Evolutionary conservation across 1,284 basidiomycete species (phyloP), one percentile per base, ranked within the genome.

Genomic region (Chalciporus sp.): DNA sequence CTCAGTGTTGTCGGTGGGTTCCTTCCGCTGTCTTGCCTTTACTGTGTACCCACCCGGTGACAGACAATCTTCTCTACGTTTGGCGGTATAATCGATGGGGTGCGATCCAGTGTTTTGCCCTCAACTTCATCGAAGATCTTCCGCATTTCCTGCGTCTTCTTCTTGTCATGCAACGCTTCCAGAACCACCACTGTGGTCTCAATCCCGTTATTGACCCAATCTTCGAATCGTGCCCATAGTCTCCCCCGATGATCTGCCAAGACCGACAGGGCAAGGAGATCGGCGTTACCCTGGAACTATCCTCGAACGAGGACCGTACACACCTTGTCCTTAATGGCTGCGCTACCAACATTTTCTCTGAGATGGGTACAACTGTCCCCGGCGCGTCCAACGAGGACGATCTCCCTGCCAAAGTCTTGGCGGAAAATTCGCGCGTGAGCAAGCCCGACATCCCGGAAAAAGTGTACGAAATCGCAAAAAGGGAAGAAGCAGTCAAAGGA

Each of bases 91-190:
- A 52, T 14, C 27, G 37, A 26, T 27, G 33, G n/a, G 16, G 29
- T 27, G 4, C 28, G 1, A 52, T 52, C 27, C 35, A 47, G 26
- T 41, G 37, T n/a, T 33, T 27, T 14, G 39, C 4, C 11, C 14
- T 52, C 12, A 42, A 52, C 42, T 42, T 46, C 42, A 48, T 70
- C 39, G 31, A 54, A 10, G 61, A 72, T 49, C 59, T 73, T 27
- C 71, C 70, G 6, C 62, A 58, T 28, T 68, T 70, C 46, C 56
- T 65, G n/a, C n/a, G n/a, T n/a, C 58, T 73, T 2, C 65, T 73
- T 17, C 43, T 68, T 29, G 54, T 55, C 19, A 63, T 72, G 35
- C 66, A 72, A 56, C 63, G 66, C 1, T 70, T 72, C 49, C 51
- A 52, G 1, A 35, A 54, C 10, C 43, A 53, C 27, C 55, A 70